phyloP scores from a whole-genome alignment of 139 green algal species.

The Limnomonas spitsbergensis region DNA sequence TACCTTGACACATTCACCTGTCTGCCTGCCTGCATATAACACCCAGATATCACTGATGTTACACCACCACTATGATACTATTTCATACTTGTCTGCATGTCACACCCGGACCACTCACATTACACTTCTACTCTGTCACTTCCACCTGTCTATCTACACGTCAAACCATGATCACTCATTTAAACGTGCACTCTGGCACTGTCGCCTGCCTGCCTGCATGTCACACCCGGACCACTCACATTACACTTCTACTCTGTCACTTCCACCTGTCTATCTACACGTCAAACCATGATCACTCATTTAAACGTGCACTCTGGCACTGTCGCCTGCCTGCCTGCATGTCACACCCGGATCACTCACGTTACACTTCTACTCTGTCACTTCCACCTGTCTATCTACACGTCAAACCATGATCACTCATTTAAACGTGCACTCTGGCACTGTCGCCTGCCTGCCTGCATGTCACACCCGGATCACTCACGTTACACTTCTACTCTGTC shows the following conservation, averaged over 20 bases:
- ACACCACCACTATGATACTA: too few species aligned
- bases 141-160: too few species aligned
- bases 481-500: conserved; percentile 49
- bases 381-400: too few species aligned
- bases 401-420: neutral
- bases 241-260: neutral
- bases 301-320: too few species aligned
- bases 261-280: neutral
- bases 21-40: neutral
- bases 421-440: too few species aligned
- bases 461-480: conserved; percentile 31
- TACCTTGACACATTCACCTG: too few species aligned
- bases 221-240: neutral
- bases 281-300: neutral
- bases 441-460: conserved; percentile 3
- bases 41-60: neutral
- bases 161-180: too few species aligned
- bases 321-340: conserved; percentile 9
- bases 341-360: conserved; percentile 31
- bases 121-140: conserved; percentile 53
- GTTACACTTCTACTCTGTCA: conserved; percentile 50
- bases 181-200: too few species aligned
- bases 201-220: too few species aligned
- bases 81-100: conserved; percentile 18
- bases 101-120: conserved; percentile 26